Evolutionary conservation across 2,329 filamentous ascomycete genomes (phyloP).

Genomic region (Botryotinia narcissicola): DNA sequence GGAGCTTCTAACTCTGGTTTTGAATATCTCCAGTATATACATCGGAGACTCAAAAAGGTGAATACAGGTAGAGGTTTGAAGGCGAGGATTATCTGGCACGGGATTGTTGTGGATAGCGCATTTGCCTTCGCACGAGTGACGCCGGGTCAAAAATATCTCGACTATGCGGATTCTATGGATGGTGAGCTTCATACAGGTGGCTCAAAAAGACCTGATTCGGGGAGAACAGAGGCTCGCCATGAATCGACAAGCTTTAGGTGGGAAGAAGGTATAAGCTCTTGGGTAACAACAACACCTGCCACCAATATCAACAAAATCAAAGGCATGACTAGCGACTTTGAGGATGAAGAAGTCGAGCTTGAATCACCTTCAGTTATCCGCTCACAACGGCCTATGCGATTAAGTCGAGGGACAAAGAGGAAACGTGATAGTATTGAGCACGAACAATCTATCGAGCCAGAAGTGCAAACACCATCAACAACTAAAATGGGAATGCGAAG

Average conservation of each 20-base stretch:
- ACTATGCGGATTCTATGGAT: slow-evolving; percentile 36
- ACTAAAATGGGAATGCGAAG: neutral
- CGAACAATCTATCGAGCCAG: neutral
- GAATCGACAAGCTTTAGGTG: slow-evolving; percentile 43
- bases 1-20: slow-evolving; percentile 39
- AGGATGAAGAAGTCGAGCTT: slow-evolving; percentile 22
- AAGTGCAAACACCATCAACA: slow-evolving; percentile 17
- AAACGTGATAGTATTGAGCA: neutral
- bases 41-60: slow-evolving; percentile 28
- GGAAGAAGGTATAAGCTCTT: slow-evolving; percentile 57
- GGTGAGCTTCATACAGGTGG: slow-evolving; percentile 8
- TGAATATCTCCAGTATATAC: slow-evolving; percentile 42
- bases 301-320: slow-evolving; percentile 21
- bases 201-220: neutral
- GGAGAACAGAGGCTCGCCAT: slow-evolving; percentile 23
- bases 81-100: slow-evolving; percentile 26
- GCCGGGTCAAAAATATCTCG: slow-evolving; percentile 33
- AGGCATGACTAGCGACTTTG: slow-evolving; percentile 14
- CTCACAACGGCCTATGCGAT: neutral
- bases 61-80: slow-evolving; percentile 12
- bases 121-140: slow-evolving; percentile 36
- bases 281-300: slow-evolving; percentile 50
- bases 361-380: slow-evolving; percentile 28
- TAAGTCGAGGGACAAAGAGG: neutral
- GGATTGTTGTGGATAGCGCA: slow-evolving; percentile 38